A percentile compares a stretch with the other conserved stretches of the same genome.
Evolutionary conservation across 257 asterid genomes (phyloP).

Genomic region (Hygrophila difformis): DNA sequence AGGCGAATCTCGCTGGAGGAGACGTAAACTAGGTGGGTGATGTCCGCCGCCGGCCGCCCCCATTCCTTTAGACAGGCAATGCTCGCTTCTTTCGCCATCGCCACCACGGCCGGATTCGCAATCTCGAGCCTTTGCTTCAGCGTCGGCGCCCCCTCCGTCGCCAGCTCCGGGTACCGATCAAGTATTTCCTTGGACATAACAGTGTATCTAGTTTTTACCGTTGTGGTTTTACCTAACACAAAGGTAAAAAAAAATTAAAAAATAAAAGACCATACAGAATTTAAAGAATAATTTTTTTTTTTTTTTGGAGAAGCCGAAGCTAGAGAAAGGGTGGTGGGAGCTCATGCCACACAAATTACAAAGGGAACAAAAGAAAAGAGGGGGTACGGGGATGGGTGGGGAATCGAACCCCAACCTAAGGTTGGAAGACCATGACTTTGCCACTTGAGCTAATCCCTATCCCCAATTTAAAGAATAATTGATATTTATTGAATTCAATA

Average conservation of each 20-base stretch:
- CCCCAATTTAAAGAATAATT: too few relatives aligned
- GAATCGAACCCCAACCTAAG: too few relatives aligned
- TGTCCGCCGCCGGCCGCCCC: slow-evolving; percentile 56
- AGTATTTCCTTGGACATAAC: slow-evolving; percentile 74
- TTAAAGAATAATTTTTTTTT: too few relatives aligned
- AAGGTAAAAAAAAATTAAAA: not conserved
- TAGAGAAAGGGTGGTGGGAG: too few relatives aligned
- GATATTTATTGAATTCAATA: too few relatives aligned
- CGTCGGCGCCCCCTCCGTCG: slow-evolving; percentile 79
- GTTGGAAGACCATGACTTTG: too few relatives aligned
- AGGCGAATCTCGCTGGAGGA: slow-evolving; percentile 84
- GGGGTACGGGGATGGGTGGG: too few relatives aligned
- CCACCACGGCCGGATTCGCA: slow-evolving; percentile 69
- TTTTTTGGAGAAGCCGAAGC: too few relatives aligned
- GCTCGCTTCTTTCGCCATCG: slow-evolving; percentile 82
- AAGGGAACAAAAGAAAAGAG: too few relatives aligned
- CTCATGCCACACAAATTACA: too few relatives aligned
- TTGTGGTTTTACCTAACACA: slow-evolving; percentile 70
- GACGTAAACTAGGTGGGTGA: slow-evolving; percentile 81
- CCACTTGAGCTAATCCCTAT: too few relatives aligned
- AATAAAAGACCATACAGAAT: too few relatives aligned
- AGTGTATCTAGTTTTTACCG: slow-evolving; percentile 83
- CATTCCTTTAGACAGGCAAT: slow-evolving; percentile 55
- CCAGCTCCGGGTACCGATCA: slow-evolving; percentile 71
- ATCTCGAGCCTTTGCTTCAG: slow-evolving; percentile 74